Evolutionary conservation across 192 early-diverging fungal species (phyloP), one percentile per base, ranked within the genome.

Genomic region (Mortierella antarctica): DNA sequence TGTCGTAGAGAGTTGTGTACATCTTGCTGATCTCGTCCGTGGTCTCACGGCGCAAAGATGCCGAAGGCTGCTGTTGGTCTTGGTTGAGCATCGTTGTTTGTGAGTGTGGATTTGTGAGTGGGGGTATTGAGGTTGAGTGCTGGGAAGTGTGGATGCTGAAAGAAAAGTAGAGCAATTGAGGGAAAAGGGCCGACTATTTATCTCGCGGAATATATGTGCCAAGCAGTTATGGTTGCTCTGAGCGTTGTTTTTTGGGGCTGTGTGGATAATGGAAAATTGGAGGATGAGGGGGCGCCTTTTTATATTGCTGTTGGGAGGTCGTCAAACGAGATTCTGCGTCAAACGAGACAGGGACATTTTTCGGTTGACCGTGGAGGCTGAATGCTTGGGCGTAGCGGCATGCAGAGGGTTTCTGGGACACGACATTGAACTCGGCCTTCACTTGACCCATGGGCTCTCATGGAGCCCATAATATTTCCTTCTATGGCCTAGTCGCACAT

Each of bases 1-100:
- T 53, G 7, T 74, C 72, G 31, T 74, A 74, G 50, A 74, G 57
- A 12, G 72, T 74, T 14, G 72, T 74, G 57, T 74, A 74, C 56
- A 74, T 51, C 57, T 74, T 74, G 72, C 61, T 64, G 13, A 67
- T 31, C 0, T 74, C 72, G 11, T 66, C 64, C 11, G 72, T 53
- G 44, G 72, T 67, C 20, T 73, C 62, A 55, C 71, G 71, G 6
- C 39, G 62, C 6, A 73, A 40, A 8, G 57, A 17, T 9, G 66
- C n/a, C 21, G 49, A 12, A 14, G 57, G 39, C 10, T 41, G 40
- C 18, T 18, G 18, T 15, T 49, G 55, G 10, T 68, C 31, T 31
- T 31, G 52, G 15, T 10, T 14, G 57, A n/a, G 7, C n/a, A 48
- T 48, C 10, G 10, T 14, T 48, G 10, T 62, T 44, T 62, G 42